Base-by-base conservation (phyloP, 139 green algal genomes). In the Desmodesmus armatus region DNA sequence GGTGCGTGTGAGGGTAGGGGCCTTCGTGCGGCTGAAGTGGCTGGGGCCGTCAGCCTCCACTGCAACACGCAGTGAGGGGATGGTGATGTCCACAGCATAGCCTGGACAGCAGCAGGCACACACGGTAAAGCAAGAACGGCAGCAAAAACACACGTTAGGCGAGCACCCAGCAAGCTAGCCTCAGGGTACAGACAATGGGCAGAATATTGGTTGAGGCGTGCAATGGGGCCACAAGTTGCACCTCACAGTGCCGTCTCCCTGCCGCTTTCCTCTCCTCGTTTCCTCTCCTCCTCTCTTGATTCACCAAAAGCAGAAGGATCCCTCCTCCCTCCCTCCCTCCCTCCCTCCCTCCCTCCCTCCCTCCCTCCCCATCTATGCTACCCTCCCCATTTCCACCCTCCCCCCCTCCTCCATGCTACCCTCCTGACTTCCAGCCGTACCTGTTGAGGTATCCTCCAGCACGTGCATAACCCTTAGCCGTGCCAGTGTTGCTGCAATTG, bases 11-110 rank as follows among this genome's bases (percentile, higher is more conserved):
- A 7, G 7, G 47, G 9, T 78, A 25, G 33, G 44, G 3, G 78
- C 79, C 0, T 47, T 51, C 3, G 55, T 93, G 78, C 91, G 89
- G 6, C 83, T 84, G 37, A 91, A 78, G 83, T 94, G 91, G 11
- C 88, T 89, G 65, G 91, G 91, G 0, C 91, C 91, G 58, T 94
- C 91, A n/a, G 90, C 91, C 75, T 94, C 91, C 1, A 94, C 85
- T 0, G 91, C 91, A 19, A 93, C 51, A 0, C 84, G 72, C 40
- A 89, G 83, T 7, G 35, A 27, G 1, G 89, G 89, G 62, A 92
- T 51, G 55, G 75, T 83, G 41, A 92, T 80, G 78, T 93, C 90
- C 23, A 93, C 39, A 6, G 87, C 78, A 71, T 93, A 93, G 35
- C 90, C 89, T 88, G 85, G 43, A 44, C 33, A 55, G 72, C 77